These are phyloP conservation scores for Gossypium schwendimanii DNA, from an alignment of 441 rosid genomes.

Conservation along the genomic window DNA sequence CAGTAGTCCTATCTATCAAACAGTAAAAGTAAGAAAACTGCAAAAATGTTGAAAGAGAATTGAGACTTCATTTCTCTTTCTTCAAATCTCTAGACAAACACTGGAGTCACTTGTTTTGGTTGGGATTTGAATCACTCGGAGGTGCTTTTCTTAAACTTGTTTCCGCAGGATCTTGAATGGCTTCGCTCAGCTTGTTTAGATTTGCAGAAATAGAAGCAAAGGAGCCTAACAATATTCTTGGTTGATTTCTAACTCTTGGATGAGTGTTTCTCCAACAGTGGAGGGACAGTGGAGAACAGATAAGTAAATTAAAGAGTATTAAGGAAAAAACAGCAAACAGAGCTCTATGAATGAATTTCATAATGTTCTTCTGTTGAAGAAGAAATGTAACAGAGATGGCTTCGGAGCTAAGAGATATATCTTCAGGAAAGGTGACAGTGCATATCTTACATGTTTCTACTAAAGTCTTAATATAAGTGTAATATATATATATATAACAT, in stretches of 20 bases:
- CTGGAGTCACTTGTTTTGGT: constrained; percentile 36
- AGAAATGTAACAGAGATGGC: constrained; percentile 13
- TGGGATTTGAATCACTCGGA: constrained; percentile 46
- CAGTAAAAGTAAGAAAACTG: constrained; percentile 15
- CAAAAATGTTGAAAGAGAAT: constrained; percentile 35
- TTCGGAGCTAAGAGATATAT: constrained; percentile 10
- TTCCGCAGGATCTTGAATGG: constrained; percentile 27
- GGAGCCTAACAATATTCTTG: constrained; percentile 37
- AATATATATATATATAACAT: constrained; percentile 13
- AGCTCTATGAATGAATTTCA: constrained; percentile 24
- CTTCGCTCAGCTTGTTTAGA: constrained; percentile 23
- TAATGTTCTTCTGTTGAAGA: constrained; percentile 12
- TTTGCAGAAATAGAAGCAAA: constrained; percentile 23
- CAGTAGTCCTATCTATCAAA: constrained; percentile 18
- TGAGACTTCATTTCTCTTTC: constrained; percentile 22
- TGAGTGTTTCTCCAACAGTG: constrained; percentile 21
- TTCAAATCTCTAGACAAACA: constrained; percentile 24
- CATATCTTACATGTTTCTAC: constrained; percentile 9
- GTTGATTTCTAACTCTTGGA: constrained; percentile 18
- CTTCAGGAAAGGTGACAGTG: constrained; percentile 9
- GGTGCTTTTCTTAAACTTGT: constrained; percentile 46
- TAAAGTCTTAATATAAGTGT: neutral
- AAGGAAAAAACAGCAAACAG: constrained; percentile 25
- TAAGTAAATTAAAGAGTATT: constrained; percentile 26
- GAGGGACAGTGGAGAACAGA: constrained; percentile 21